Percentiles rank a stretch among this genome's conserved stretches.
These are phyloP conservation scores for Tympanopsis confertula DNA, from an alignment of 2,329 filamentous ascomycete genomes.

Conservation along the genomic window DNA sequence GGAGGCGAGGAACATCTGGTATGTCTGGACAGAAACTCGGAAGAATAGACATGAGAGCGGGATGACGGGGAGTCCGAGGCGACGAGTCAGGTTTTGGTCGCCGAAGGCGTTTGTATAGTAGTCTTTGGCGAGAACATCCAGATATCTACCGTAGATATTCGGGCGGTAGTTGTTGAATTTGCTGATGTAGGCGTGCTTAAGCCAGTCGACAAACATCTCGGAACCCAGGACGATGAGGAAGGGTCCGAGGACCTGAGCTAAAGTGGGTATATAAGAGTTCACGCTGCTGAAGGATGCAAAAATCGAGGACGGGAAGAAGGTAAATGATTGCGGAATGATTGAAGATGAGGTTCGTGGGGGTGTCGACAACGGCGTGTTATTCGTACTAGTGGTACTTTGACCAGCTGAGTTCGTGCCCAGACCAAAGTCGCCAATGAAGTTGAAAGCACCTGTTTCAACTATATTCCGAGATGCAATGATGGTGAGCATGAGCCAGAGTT, in stretches of 20 bases:
- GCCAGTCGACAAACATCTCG: constrained; percentile 91
- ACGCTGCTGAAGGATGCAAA: constrained; percentile 12
- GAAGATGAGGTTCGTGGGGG: constrained; percentile 53
- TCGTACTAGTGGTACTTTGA: background rate
- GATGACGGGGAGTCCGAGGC: constrained; percentile 81
- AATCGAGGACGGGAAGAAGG: constrained; percentile 69
- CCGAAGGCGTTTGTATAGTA: constrained; percentile 97
- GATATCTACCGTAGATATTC: constrained; percentile 73
- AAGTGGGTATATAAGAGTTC: background rate
- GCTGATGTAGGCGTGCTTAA: constrained; percentile 94
- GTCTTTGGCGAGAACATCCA: constrained; percentile 91
- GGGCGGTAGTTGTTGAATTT: constrained; percentile 98
- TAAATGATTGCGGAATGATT: constrained; percentile 83
- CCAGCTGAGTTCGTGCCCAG: background rate
- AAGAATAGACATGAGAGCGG: constrained; percentile 92
- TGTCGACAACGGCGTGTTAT: constrained; percentile 16
- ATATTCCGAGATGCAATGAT: constrained; percentile 95
- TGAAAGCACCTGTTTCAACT: constrained; percentile 79
- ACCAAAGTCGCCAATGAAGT: background rate
- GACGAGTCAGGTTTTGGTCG: constrained; percentile 77
- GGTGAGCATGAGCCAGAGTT: constrained; percentile 91
- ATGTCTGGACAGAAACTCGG: constrained; percentile 85
- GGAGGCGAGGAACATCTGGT: constrained; percentile 92
- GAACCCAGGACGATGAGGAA: constrained; percentile 90
- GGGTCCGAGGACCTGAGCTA: constrained; percentile 75